Conservation (phyloP, 805 yeast species). For the Cyberlindnera sargentensis region DNA sequence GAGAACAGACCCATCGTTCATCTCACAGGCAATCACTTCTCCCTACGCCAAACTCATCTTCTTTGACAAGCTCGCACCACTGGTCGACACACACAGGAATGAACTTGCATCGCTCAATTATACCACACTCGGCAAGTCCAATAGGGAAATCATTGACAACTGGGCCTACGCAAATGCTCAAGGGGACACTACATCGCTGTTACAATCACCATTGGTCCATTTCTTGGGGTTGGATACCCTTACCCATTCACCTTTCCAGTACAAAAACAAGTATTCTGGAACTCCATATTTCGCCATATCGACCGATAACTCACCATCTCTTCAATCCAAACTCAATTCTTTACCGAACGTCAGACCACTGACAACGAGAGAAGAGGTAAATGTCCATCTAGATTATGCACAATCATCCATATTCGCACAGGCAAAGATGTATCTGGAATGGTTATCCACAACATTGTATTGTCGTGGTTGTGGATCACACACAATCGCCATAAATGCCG, state of each 20-base stretch:
- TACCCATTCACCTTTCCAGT: constrained; percentile 31
- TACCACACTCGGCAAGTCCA: constrained; percentile 9
- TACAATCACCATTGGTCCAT: constrained; percentile 17
- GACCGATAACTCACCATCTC: constrained; percentile 28
- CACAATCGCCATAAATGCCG: constrained; percentile 58
- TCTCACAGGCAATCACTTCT: constrained; percentile 35
- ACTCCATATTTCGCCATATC: constrained; percentile 62
- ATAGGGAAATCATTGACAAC: constrained; percentile 13
- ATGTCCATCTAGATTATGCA: constrained; percentile 20
- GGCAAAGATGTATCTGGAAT: constrained; percentile 77
- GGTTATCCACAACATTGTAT: constrained; percentile 65
- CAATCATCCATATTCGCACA: constrained; percentile 73
- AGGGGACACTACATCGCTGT: constrained; percentile 3
- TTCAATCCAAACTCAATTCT: constrained; percentile 5
- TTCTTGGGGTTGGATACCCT: constrained; percentile 38
- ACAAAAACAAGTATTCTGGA: constrained; percentile 45
- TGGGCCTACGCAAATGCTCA: constrained; percentile 18
- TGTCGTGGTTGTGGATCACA: constrained; percentile 84
- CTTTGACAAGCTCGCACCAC: constrained; percentile 26
- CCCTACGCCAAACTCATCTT: constrained; percentile 38
- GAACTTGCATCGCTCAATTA: constrained; percentile 10
- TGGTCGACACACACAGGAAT: constrained; percentile 11
- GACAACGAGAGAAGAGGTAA: constrained; percentile 17
- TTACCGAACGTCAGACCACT: constrained; percentile 5
- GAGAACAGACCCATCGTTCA: constrained; percentile 42